Base-by-base conservation (phyloP, 768 basidiomycete genomes). In the Boletus speciosus region DNA sequence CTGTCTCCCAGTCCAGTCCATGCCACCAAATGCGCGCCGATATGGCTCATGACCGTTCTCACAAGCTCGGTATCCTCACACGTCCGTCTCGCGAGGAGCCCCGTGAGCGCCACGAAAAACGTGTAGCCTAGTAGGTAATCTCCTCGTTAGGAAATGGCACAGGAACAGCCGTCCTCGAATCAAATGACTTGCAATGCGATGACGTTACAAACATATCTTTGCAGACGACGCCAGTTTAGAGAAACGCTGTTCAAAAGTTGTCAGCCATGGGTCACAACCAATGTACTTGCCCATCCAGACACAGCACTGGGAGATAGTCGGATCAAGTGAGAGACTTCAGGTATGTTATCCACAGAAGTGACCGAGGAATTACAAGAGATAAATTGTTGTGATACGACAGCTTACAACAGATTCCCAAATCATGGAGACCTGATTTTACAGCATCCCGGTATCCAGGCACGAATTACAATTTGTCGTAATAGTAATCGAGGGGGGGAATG, bases 401-500 rank as follows among this genome's bases (percentile, higher is more conserved):
- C 52, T 49, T 50, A 62, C 58, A 70, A 61, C 45, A 39, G 15
- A 38, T 45, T 40, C 44, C 37, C 43, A 47, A 38, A 29, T 21
- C 34, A 44, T 51, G 49, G 48, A 41, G 55, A 52, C 44, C 52
- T 51, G 39, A 41, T 52, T 44, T 51, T 37, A 58, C 34, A 52
- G 40, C 23, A 49, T 46, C 52, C 45, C 12, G 16, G 40, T 45
- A 52, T 49, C 44, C 36, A 41, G 16, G 42, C 19, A 27, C 16
- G 39, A 44, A 53, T 81, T 81, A 91, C 71, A 88, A 76, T 80
- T 94, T 96, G 83, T 96, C 94, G 78, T 95, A 94, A 79, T 94
- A 97, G 35, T 82, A 82, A 72, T 93, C 91, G 61, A 93, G 81
- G 51, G 87, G 44, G 42, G 93, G 94, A 51, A 95, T 88, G 12